Conservation (phyloP, 2,329 filamentous ascomycete species). For the Paracoccidioides brasiliensis region DNA sequence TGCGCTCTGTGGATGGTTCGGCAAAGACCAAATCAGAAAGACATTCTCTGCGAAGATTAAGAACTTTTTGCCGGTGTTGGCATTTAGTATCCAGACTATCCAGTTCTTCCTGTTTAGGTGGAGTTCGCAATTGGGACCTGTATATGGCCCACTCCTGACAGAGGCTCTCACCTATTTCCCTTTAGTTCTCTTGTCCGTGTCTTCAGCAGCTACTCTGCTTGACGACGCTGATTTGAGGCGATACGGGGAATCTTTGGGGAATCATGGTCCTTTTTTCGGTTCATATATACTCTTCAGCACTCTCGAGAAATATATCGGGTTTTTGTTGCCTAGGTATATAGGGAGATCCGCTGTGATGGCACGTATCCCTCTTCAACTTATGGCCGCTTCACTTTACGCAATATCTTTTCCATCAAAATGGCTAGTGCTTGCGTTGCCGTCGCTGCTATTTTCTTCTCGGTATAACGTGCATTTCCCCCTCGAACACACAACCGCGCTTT, state of each 20-base stretch:
- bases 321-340: conserved; percentile 38
- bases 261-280: conserved; percentile 51
- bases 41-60: conserved; percentile 38
- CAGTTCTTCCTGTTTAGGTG: conserved; percentile 59
- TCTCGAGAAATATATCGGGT: conserved; percentile 29
- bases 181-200: conserved; percentile 49
- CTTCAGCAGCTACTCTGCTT: conserved; percentile 50
- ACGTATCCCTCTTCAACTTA: conserved; percentile 57
- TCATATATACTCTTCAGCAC: conserved; percentile 53
- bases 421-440: conserved; percentile 55
- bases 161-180: conserved; percentile 63
- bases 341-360: conserved; percentile 53
- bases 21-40: conserved; percentile 41
- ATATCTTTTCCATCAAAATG: conserved; percentile 55
- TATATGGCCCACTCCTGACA: conserved; percentile 61
- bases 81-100: conserved; percentile 58
- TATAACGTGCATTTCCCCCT: conserved; percentile 63
- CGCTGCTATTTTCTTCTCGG: conserved; percentile 48
- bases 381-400: conserved; percentile 52
- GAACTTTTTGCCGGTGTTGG: conserved; percentile 55
- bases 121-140: conserved; percentile 53
- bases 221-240: conserved; percentile 44
- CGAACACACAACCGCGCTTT: conserved; percentile 42
- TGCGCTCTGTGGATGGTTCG: conserved; percentile 59
- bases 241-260: conserved; percentile 45